Evolutionary conservation across 768 basidiomycete species (phyloP).

Genomic region (Xanthoconium purpureum): DNA sequence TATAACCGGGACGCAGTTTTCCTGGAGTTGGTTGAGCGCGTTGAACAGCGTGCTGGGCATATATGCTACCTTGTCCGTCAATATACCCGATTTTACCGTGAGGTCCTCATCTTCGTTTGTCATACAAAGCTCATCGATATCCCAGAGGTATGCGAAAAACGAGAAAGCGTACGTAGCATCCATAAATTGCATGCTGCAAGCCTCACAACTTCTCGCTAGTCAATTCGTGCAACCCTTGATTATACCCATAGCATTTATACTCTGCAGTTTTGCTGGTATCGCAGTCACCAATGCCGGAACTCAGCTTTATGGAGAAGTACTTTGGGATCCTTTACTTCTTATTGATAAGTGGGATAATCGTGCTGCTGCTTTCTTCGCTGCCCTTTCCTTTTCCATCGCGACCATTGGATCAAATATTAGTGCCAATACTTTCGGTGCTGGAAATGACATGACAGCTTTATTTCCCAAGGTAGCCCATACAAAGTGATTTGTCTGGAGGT

Average conservation of each 20-base stretch:
- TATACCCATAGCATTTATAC: constrained; percentile 77
- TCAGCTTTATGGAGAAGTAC: constrained; percentile 60
- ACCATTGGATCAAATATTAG: constrained; percentile 74
- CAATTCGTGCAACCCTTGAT: constrained; percentile 74
- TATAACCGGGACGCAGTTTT: constrained; percentile 52
- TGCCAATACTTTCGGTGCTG: constrained; percentile 72
- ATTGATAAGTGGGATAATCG: constrained; percentile 84
- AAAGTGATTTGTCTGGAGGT: not conserved
- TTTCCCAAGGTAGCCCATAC: constrained; percentile 44
- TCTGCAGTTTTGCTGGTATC: constrained; percentile 76
- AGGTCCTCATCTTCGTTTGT: constrained; percentile 5
- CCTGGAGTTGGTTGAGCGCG: constrained; percentile 76
- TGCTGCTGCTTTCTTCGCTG: constrained; percentile 79
- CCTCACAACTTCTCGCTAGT: constrained; percentile 30
- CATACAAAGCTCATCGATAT: not conserved
- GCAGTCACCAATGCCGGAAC: constrained; percentile 76
- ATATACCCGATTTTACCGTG: constrained; percentile 82
- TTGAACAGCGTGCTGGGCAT: constrained; percentile 76
- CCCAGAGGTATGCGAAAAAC: constrained; percentile 67
- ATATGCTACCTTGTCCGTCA: constrained; percentile 71
- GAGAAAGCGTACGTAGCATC: constrained; percentile 51
- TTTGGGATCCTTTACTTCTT: constrained; percentile 76
- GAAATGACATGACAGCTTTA: constrained; percentile 81
- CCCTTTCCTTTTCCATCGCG: constrained; percentile 68
- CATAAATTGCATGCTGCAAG: not conserved